Conservation (phyloP, 345 rosid species). For the Citrus hindsii region DNA sequence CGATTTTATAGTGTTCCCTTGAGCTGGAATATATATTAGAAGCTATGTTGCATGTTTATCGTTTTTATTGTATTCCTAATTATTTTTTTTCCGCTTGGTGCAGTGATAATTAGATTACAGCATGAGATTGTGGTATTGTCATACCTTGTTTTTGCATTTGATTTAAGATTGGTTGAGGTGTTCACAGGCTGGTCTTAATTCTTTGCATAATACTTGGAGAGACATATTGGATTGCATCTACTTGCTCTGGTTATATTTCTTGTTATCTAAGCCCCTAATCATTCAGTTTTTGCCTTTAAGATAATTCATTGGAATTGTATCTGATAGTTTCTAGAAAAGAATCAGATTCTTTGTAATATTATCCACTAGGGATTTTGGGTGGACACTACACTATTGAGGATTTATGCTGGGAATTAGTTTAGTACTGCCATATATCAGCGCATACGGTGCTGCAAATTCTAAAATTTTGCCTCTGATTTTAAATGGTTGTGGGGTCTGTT, state of each 20-base stretch:
- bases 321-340: neutral
- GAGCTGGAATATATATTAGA: conserved; percentile 13
- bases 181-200: neutral
- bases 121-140: neutral
- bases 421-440: neutral
- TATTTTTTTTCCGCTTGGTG: neutral
- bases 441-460: neutral
- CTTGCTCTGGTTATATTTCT: neutral
- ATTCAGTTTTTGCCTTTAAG: neutral
- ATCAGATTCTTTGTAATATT: neutral
- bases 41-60: conserved; percentile 9
- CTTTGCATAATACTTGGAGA: neutral
- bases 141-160: neutral
- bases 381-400: neutral
- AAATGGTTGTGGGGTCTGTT: neutral
- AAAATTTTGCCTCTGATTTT: neutral
- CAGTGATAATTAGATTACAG: neutral
- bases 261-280: neutral
- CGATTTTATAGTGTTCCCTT: conserved; percentile 6
- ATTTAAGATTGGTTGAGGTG: neutral
- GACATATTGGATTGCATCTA: neutral
- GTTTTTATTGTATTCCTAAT: neutral
- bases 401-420: neutral
- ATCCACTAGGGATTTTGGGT: neutral
- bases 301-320: neutral